Evolutionary conservation across 1,284 basidiomycete species (phyloP).

Genomic region (Fomitopsis pinicola): DNA sequence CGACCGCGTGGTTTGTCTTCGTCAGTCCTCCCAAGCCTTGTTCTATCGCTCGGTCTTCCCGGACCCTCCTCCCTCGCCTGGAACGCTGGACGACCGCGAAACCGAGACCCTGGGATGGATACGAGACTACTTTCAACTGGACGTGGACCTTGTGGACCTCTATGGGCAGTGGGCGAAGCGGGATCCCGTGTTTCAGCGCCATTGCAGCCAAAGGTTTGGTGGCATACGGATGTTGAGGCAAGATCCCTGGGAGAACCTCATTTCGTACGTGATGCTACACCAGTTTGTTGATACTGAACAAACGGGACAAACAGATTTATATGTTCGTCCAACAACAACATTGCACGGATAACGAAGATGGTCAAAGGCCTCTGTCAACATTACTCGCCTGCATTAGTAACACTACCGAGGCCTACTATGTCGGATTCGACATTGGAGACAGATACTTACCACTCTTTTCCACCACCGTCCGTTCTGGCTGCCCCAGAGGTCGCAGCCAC

Average conservation of each 20-base stretch:
- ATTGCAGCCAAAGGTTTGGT: constrained; percentile 55
- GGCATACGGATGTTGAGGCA: constrained; percentile 82
- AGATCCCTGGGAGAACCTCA: constrained; percentile 93
- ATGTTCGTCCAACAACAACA: constrained; percentile 98
- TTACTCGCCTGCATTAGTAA: constrained; percentile 65
- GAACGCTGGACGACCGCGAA: constrained; percentile 36
- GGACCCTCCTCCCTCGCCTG: constrained; percentile 26
- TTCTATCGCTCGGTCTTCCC: constrained; percentile 74
- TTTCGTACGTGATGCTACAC: constrained; percentile 64
- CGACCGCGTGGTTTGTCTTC: constrained; percentile 80
- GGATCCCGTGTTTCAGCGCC: constrained; percentile 71
- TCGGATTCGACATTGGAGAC: constrained; percentile 1
- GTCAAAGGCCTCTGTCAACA: constrained; percentile 69
- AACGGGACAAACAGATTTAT: constrained; percentile 69
- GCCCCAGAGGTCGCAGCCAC: constrained; percentile 54
- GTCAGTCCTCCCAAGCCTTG: constrained; percentile 64
- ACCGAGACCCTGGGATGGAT: constrained; percentile 76
- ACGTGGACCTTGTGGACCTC: constrained; percentile 68
- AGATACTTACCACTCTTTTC: constrained; percentile 79
- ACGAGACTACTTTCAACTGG: constrained; percentile 87
- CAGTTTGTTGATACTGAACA: neutral
- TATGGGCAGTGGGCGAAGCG: constrained; percentile 76
- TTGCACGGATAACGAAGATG: constrained; percentile 87
- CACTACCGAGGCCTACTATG: constrained; percentile 37
- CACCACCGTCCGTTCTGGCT: constrained; percentile 68